Percentiles rank a stretch among this genome's conserved stretches.
Conservation (phyloP, 306 rosid genomes). For the Senna tora region DNA sequence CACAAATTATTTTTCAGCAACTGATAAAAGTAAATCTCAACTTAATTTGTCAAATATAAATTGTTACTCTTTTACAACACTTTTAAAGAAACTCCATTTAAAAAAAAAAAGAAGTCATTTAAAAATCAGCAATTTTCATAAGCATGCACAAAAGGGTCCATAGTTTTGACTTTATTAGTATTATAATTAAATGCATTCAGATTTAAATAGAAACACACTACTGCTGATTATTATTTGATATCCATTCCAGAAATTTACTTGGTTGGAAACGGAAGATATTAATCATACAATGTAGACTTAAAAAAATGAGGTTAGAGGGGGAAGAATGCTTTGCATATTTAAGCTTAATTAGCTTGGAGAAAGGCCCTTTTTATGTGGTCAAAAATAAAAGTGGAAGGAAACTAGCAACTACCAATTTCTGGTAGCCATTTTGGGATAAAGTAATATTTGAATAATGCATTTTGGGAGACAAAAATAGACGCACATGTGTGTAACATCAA, state of each 20-base stretch:
- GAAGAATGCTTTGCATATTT: slow-evolving; percentile 22
- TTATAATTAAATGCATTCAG: too few species aligned
- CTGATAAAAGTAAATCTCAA: too few species aligned
- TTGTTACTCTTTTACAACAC: too few species aligned
- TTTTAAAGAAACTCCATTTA: too few species aligned
- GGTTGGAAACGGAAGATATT: neutral
- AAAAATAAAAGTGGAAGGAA: slow-evolving; percentile 32
- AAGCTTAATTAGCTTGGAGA: slow-evolving; percentile 20
- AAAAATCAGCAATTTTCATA: too few species aligned
- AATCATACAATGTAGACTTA: neutral
- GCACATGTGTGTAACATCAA: slow-evolving; percentile 32
- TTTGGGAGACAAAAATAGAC: slow-evolving; percentile 42
- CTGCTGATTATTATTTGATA: too few species aligned
- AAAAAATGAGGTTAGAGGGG: neutral
- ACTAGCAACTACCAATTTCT: slow-evolving; percentile 44
- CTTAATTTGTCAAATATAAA: too few species aligned
- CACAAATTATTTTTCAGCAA: too few species aligned
- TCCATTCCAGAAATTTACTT: neutral
- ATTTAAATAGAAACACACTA: too few species aligned
- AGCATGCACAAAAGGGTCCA: too few species aligned
- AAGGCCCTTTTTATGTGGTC: slow-evolving; percentile 33
- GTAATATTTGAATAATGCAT: slow-evolving; percentile 36
- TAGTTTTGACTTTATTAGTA: too few species aligned
- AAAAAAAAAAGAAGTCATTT: too few species aligned
- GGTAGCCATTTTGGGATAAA: slow-evolving; percentile 39